Evolutionary conservation across 2,329 filamentous ascomycete species (phyloP).

Genomic region (Fusarium domesticum): DNA sequence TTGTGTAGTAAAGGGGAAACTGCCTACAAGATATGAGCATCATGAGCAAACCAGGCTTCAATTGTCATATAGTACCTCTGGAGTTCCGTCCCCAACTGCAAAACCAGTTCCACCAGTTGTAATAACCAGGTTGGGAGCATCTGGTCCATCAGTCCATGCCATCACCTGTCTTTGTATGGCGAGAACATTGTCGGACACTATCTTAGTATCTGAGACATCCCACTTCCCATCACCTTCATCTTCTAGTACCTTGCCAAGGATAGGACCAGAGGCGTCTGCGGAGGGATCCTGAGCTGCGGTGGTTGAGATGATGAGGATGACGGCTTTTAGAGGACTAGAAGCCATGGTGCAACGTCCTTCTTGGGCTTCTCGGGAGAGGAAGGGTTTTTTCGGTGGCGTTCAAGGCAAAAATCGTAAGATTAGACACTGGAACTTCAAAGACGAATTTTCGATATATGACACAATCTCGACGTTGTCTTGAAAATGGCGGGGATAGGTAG

Average conservation of each 20-base stretch:
- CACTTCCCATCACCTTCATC: slow-evolving; percentile 67
- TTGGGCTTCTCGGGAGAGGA: not conserved
- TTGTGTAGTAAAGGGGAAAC: slow-evolving; percentile 77
- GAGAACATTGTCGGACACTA: slow-evolving; percentile 73
- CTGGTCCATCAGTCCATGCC: slow-evolving; percentile 67
- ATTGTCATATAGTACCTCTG: slow-evolving; percentile 60
- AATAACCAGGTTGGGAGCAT: slow-evolving; percentile 70
- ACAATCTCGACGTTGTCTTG: too few relatives aligned
- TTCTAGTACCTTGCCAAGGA: slow-evolving; percentile 67
- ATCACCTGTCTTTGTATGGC: slow-evolving; percentile 73
- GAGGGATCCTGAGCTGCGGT: slow-evolving; percentile 78
- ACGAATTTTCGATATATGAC: too few relatives aligned
- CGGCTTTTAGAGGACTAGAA: slow-evolving; percentile 57
- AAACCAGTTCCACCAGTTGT: slow-evolving; percentile 95
- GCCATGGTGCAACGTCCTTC: slow-evolving; percentile 21
- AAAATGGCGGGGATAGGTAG: slow-evolving; percentile 20
- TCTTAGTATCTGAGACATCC: slow-evolving; percentile 65
- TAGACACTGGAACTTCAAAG: slow-evolving; percentile 2
- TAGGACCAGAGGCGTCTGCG: slow-evolving; percentile 68
- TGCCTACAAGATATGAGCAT: slow-evolving; percentile 50
- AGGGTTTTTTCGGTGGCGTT: not conserved
- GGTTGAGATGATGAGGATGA: slow-evolving; percentile 85
- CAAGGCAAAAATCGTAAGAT: not conserved
- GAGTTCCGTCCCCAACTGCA: slow-evolving; percentile 77
- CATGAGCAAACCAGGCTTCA: not conserved